Conservation (phyloP, 345 rosid genomes). For the Gossypium raimondii region DNA sequence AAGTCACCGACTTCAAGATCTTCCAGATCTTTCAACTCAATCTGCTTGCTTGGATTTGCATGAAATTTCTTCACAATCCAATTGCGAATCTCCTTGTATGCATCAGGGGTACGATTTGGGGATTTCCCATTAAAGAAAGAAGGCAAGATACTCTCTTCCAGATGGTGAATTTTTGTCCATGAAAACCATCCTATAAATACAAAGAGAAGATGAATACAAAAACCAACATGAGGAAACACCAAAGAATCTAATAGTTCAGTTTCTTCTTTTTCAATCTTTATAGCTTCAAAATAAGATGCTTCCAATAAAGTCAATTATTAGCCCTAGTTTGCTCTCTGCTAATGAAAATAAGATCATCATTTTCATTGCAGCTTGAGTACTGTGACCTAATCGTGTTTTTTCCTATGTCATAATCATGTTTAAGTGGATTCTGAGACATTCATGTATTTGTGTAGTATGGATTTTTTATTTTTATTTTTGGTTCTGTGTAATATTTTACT, state of each 20-base stretch:
- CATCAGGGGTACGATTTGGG: constrained; percentile 53
- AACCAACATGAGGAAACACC: neutral
- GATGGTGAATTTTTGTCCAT: constrained; percentile 71
- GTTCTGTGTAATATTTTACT: neutral
- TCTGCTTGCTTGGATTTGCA: constrained; percentile 50
- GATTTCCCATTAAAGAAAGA: constrained; percentile 85
- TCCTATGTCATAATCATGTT: neutral
- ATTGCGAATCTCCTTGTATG: constrained; percentile 77
- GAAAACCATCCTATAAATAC: constrained; percentile 83
- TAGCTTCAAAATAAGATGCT: neutral
- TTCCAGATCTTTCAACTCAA: constrained; percentile 68
- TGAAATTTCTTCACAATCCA: constrained; percentile 85
- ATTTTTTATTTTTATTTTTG: neutral
- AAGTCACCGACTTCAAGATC: constrained; percentile 77
- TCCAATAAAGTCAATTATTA: neutral
- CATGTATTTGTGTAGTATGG: neutral
- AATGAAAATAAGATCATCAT: neutral
- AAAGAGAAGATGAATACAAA: constrained; percentile 7
- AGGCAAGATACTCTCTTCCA: constrained; percentile 78
- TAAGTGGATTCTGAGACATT: neutral
- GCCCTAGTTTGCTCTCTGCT: constrained; percentile 1
- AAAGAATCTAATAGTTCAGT: neutral
- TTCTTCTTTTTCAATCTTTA: neutral
- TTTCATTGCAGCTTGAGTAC: neutral
- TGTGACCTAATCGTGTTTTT: no score